Percentiles rank a stretch among this genome's conserved stretches.
Conservation (phyloP, 257 asterid genomes). For the Solanum ossicruentum region DNA sequence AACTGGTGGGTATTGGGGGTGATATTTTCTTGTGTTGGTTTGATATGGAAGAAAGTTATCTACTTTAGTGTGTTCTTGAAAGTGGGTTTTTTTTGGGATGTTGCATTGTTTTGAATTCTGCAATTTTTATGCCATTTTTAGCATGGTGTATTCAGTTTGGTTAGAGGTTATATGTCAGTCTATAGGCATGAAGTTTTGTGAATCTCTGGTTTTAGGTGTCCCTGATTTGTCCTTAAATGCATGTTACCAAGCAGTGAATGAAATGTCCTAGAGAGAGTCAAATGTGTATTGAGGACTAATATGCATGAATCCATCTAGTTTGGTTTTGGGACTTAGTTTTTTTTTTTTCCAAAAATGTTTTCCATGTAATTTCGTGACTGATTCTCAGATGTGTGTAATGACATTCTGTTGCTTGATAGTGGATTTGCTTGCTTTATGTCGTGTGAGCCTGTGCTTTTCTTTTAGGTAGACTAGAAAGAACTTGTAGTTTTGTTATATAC, state of each 20-base stretch:
- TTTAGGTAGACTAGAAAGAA: neutral
- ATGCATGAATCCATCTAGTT: neutral
- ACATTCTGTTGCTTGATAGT: neutral
- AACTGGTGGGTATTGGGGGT: neutral
- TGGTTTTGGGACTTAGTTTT: neutral
- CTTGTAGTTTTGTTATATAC: neutral
- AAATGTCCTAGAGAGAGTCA: neutral
- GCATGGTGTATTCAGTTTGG: neutral
- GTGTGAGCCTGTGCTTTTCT: neutral
- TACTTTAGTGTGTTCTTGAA: neutral
- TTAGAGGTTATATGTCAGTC: neutral
- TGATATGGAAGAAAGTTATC: slow-evolving; percentile 3
- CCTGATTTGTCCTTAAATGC: neutral
- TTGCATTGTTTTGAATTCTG: neutral
- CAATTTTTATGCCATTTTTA: neutral
- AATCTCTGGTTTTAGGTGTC: neutral
- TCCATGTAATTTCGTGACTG: neutral
- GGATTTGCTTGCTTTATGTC: neutral
- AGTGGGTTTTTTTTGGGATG: neutral
- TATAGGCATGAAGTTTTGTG: neutral
- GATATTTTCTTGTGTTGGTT: neutral
- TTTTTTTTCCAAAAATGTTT: neutral
- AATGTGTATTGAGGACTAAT: neutral
- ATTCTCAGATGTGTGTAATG: neutral
- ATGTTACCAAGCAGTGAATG: neutral